These are phyloP conservation scores for Silene vulgaris DNA, from an alignment of 179 eudicot species.

Conservation along the genomic window DNA sequence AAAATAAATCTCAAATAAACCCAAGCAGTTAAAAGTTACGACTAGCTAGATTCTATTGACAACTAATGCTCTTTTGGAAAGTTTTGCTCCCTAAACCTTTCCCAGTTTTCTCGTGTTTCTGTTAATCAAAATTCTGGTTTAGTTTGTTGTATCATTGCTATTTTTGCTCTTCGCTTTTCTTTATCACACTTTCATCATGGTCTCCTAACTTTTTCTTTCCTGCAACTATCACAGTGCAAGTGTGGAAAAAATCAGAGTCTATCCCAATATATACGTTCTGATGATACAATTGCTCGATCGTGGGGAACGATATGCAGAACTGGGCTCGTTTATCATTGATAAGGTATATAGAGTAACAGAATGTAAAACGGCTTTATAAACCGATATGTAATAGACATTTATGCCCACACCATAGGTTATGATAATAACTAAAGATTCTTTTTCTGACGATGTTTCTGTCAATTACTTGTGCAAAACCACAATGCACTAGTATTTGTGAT, in stretches of 20 bases:
- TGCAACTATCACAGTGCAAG: slow-evolving; percentile 53
- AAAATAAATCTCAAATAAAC: background rate
- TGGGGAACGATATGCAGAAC: slow-evolving; percentile 65
- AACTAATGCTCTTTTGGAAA: background rate
- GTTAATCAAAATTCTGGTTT: background rate
- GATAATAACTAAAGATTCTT: background rate
- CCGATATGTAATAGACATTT: background rate
- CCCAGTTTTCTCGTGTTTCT: background rate
- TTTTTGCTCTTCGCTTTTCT: slow-evolving; percentile 6
- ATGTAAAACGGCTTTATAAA: background rate
- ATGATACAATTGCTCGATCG: slow-evolving; percentile 64
- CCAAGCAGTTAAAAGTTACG: background rate
- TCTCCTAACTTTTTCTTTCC: background rate
- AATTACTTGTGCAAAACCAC: background rate
- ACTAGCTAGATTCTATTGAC: background rate
- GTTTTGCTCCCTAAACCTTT: background rate
- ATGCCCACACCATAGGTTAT: background rate
- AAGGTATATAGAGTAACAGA: slow-evolving; percentile 45
- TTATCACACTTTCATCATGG: slow-evolving; percentile 1
- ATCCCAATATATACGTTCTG: slow-evolving; percentile 64
- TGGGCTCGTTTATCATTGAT: slow-evolving; percentile 68
- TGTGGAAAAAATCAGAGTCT: slow-evolving; percentile 62
- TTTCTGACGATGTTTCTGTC: too few relatives aligned
- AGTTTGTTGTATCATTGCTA: background rate
- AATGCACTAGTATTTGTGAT: background rate